Evolutionary conservation across 176 grass and related monocot genomes (phyloP), one percentile per base, ranked within the genome.

Genomic region (Triticum monococcum): DNA sequence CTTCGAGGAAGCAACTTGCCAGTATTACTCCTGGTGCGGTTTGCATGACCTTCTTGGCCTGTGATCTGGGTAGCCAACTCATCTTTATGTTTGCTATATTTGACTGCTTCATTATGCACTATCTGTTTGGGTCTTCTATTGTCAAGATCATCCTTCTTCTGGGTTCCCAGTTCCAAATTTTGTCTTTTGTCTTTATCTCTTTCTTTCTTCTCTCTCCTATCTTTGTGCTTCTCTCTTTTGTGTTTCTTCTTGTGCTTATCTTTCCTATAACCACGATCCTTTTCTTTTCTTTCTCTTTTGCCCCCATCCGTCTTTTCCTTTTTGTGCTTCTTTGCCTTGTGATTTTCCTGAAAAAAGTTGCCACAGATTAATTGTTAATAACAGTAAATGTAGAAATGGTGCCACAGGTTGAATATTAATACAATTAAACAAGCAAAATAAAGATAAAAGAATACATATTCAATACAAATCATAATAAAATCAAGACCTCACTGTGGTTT

Each of bases 341-440:
- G 81, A 12, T 79, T 93, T 85, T 88, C 90, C 93, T 95, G 67
- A 80, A 88, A 86, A 79, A 89, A 7, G 1, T 64, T 78, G 5
- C 9, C 57, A 77, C 25, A 25, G 54, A 33, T 25, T 83, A 20
- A 68, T 9, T 31, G 22, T 82, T 14, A 66, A 23, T 31, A 74
- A 23, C 5, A 74, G 20, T 73, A 50, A 14, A 87, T 81, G 35
- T 8, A 87, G 30, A 46, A 59, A 64, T 64, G 43, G 33, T 59
- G 14, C 1, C 43, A 77, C 25, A 4, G 63, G 46, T 41, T 85
- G 24, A 68, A n/a, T 20, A n/a, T 30, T 22, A 83, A 52, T 5
- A 81, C 37, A 73, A 25, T 24, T 72, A 24, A 78, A 84, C 23
- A 20, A 16, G 26, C n/a, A 18, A 54, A 63, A 64, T 74, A 87